A percentile compares a stretch with the other conserved stretches of the same genome.
Conservation (phyloP, 305 asterid genomes). For the Withania somnifera region DNA sequence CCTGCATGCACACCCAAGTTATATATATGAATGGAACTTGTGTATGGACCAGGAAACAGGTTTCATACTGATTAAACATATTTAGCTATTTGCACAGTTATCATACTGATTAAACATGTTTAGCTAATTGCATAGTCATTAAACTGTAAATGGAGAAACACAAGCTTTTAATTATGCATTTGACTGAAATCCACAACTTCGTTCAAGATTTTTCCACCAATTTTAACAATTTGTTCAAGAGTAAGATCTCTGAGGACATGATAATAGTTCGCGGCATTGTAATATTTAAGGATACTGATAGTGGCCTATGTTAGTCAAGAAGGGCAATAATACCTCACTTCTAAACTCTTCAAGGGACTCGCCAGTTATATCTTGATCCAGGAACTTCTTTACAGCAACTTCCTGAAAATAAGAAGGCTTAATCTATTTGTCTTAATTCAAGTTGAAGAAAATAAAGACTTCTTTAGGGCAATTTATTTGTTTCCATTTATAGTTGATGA, state of each 20-base stretch:
- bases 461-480: not conserved
- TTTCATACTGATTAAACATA: not conserved
- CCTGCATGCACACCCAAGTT: not conserved
- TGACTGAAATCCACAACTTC: not conserved
- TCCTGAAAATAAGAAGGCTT: slow-evolving; percentile 45
- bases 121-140: not conserved
- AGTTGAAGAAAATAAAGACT: not conserved
- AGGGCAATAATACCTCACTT: slow-evolving; percentile 74
- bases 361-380: slow-evolving; percentile 76
- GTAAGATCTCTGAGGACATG: not conserved
- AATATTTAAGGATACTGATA: not conserved
- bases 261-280: not conserved
- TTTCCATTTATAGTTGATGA: not conserved
- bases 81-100: not conserved
- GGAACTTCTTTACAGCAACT: slow-evolving; percentile 94
- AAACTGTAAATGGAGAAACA: not conserved
- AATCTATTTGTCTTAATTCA: not conserved
- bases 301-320: not conserved
- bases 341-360: slow-evolving; percentile 93
- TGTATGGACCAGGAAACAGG: not conserved
- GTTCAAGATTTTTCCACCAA: not conserved
- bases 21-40: not conserved
- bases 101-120: not conserved
- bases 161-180: not conserved
- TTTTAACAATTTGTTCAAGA: not conserved